Base-by-base conservation (phyloP, 192 early-diverging fungal species). In the Coemansia sp. region DNA sequence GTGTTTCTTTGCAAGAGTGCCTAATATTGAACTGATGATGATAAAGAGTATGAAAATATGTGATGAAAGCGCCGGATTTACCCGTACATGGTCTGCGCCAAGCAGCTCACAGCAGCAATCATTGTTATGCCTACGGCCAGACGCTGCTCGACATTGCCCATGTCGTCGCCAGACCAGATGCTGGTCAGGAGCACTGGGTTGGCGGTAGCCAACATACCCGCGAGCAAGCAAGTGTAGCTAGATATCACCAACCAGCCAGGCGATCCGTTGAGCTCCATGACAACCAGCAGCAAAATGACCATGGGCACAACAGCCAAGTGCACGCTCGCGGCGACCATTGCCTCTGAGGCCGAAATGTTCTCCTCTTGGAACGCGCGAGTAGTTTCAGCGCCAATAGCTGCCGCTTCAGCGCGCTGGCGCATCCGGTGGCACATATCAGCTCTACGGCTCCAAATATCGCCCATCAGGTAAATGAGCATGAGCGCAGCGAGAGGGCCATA, bases 201-300 rank as follows among this genome's bases (percentile, higher is more conserved):
- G 10, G 66, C 53, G 5, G 72, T 68, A 5, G 64, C 70, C 34
- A 74, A 29, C 5, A 67, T 74, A 58, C 66, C 69, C 3, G 75
- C 75, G 17, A 82, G 23, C 57, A 82, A 59, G 34, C 44, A 61
- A 1, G 70, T 72, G 72, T 82, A 82, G 69, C 80, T 58, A 4
- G 67, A 46, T 17, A 60, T 58, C 6, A 82, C 67, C 44, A 82
- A 39, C 80, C 80, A 77, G 23, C 63, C 45, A 0, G 75, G 72
- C 36, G 70, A 62, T 8, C 75, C 80, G 29, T 76, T 74, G n/a
- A 72, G 59, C 66, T 82, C 80, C 75, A 82, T 74, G 29, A 77
- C 64, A 0, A 73, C 70, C 21, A 82, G 51, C 37, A 77, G 55
- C 27, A 71, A 19, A 1, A 57, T 45, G 11, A 75, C 55, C 66